These are phyloP conservation scores for Paracamarosporium sp. DNA, from an alignment of 2,329 filamentous ascomycete genomes.

Conservation along the genomic window DNA sequence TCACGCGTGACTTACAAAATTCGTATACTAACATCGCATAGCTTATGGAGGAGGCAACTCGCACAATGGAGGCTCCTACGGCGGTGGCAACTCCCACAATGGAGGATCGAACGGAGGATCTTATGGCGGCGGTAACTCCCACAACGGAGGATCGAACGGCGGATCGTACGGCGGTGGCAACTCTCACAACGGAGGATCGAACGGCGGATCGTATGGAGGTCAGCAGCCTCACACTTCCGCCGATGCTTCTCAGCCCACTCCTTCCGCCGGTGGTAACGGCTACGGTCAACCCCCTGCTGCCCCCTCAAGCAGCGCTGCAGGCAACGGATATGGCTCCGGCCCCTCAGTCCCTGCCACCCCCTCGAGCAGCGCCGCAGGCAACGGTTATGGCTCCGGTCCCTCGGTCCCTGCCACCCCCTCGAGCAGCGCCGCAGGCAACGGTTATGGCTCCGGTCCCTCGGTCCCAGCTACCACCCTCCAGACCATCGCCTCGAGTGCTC, in stretches of 20 bases:
- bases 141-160: neutral
- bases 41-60: neutral
- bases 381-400: neutral
- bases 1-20: neutral
- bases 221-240: neutral
- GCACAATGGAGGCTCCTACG: neutral
- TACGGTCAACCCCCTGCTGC: neutral
- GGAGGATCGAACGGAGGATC: neutral
- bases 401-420: neutral
- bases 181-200: neutral
- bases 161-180: neutral
- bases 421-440: no score
- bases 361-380: neutral
- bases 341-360: neutral
- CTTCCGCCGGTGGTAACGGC: neutral
- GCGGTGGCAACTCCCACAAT: neutral
- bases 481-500: neutral
- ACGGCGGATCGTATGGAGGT: neutral
- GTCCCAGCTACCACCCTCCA: constrained; percentile 1
- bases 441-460: no score
- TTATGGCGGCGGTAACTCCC: neutral
- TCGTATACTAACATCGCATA: neutral
- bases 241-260: constrained; percentile 2
- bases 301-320: neutral
- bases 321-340: neutral